Evolutionary conservation across 352 stramenopile genomes (phyloP).

Genomic region (Phytophthora pinifolia): DNA sequence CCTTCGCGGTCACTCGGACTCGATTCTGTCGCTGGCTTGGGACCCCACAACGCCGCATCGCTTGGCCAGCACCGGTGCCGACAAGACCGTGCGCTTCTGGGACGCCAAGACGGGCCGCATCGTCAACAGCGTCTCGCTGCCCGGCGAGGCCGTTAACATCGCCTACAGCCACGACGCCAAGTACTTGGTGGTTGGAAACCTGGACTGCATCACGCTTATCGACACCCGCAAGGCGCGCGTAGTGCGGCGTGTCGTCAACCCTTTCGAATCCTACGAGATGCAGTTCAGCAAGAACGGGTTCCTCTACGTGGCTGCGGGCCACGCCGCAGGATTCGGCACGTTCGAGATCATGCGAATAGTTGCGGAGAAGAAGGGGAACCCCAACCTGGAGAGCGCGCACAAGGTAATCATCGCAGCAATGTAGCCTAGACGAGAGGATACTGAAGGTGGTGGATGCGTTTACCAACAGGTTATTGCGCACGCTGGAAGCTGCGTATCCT

Average conservation of each 20-base stretch:
- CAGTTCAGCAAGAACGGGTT: slow-evolving; percentile 81
- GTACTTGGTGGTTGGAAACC: slow-evolving; percentile 77
- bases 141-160: slow-evolving; percentile 75
- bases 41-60: slow-evolving; percentile 63
- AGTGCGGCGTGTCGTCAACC: slow-evolving; percentile 76
- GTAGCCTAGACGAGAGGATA: not conserved
- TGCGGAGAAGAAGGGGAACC: slow-evolving; percentile 70
- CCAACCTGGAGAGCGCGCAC: slow-evolving; percentile 83
- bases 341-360: slow-evolving; percentile 87
- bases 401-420: slow-evolving; percentile 41
- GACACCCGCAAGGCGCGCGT: slow-evolving; percentile 83
- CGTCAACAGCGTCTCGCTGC: slow-evolving; percentile 71
- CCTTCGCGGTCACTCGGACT: slow-evolving; percentile 71
- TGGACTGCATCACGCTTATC: slow-evolving; percentile 78
- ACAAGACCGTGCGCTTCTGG: slow-evolving; percentile 88
- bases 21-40: slow-evolving; percentile 73
- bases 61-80: slow-evolving; percentile 65
- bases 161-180: slow-evolving; percentile 81
- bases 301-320: slow-evolving; percentile 79
- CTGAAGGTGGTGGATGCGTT: not conserved
- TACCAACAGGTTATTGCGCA: slow-evolving; percentile 62
- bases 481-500: slow-evolving; percentile 78
- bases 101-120: slow-evolving; percentile 81
- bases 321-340: slow-evolving; percentile 71
- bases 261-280: slow-evolving; percentile 82